Base-by-base conservation (phyloP, 352 stramenopile genomes). In the Hyaloperonospora arabidopsidis region DNA sequence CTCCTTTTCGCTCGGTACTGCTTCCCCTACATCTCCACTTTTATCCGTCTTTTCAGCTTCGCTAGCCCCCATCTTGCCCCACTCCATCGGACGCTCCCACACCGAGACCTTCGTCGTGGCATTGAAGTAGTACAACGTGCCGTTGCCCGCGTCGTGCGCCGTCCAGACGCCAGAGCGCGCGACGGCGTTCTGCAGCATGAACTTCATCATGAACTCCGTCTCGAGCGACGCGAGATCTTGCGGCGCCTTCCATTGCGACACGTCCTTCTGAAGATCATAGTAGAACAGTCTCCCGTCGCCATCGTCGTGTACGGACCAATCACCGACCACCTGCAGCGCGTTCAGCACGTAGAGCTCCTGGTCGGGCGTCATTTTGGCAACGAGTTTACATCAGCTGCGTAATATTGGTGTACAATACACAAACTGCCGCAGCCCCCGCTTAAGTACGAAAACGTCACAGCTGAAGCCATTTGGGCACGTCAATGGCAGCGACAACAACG, bases 81-180 rank as follows among this genome's bases (percentile, higher is more conserved):
- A 93, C 15, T 88, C 70, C 10, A 57, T 60, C 2, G 82, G 82
- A 15, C 75, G 73, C 61, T 88, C 78, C 82, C 82, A 93, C 39
- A 77, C 67, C 0, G 79, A 90, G 47, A 61, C 63, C 13, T 75
- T 73, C 5, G 78, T 86, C 52, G 79, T 83, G 5, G 75, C 54
- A 43, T 93, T 86, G 49, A 90, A 90, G 54, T 90, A 93, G 49
- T 89, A 93, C 19, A 90, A 54, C 38, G 79, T 85, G 1, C 74
- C 82, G 28, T 86, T 79, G 21, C 78, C 79, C 0, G 80, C 61
- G 39, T 87, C 78, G 45, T 90, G 79, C 12, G 76, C 82, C 7
- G 67, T 86, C 82, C 82, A 93, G n/a, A 49, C 46, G 12, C 74
- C 76, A 0, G 74, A 89, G 49, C 70, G 74, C 49, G 72, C 82